Percentiles rank a stretch among this genome's conserved stretches.
Conservation (phyloP, 1,284 basidiomycete genomes). For the Pyrrhoderma noxium region DNA sequence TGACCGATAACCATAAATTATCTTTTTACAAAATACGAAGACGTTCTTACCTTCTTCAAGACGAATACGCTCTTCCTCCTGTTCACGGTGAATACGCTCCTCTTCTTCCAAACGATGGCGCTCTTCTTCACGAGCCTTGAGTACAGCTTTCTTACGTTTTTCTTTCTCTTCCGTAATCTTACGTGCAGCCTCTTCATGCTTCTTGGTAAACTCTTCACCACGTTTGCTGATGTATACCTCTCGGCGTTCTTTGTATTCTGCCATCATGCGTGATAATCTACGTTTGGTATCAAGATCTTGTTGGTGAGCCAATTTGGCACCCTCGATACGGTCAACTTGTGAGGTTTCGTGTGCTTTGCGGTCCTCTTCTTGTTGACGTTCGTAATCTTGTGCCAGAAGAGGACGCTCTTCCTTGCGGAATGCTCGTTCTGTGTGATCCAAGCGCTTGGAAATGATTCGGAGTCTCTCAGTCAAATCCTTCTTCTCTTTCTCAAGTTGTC, state of each 20-base stretch:
- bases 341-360: slow-evolving; percentile 61
- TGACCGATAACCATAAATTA: slow-evolving; percentile 21
- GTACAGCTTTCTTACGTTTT: slow-evolving; percentile 51
- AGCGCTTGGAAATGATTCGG: slow-evolving; percentile 80
- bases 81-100: slow-evolving; percentile 38
- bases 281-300: slow-evolving; percentile 74
- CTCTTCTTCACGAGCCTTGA: slow-evolving; percentile 56
- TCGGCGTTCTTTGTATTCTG: slow-evolving; percentile 64
- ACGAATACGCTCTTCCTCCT: slow-evolving; percentile 45
- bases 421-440: slow-evolving; percentile 95
- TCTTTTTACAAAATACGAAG: too few relatives aligned
- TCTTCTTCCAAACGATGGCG: slow-evolving; percentile 39
- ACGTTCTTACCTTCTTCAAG: slow-evolving; percentile 43
- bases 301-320: slow-evolving; percentile 56
- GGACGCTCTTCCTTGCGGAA: slow-evolving; percentile 92
- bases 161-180: slow-evolving; percentile 87
- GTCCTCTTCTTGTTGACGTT: slow-evolving; percentile 76
- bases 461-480: slow-evolving; percentile 80
- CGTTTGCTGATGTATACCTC: slow-evolving; percentile 57
- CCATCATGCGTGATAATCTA: slow-evolving; percentile 68
- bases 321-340: slow-evolving; percentile 57
- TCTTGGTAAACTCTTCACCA: slow-evolving; percentile 65
- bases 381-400: slow-evolving; percentile 83
- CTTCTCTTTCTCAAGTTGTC: slow-evolving; percentile 97
- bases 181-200: slow-evolving; percentile 49